Percentiles rank a stretch among this genome's conserved stretches.
These are phyloP conservation scores for Termitomyces sp. DNA, from an alignment of 768 basidiomycete species.

Conservation along the genomic window DNA sequence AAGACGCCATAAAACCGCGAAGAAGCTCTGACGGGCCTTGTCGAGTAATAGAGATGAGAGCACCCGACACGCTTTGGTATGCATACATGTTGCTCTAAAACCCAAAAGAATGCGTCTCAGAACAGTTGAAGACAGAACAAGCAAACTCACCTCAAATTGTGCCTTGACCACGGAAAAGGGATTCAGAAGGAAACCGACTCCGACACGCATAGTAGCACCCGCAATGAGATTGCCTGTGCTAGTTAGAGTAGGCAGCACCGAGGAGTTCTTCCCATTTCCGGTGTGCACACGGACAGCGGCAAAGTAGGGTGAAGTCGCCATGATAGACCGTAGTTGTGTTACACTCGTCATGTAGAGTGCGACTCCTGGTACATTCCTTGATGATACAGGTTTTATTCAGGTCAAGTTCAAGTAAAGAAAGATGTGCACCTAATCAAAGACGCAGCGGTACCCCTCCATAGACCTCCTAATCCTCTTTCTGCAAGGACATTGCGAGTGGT, in stretches of 20 bases:
- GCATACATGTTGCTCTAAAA: conserved; percentile 73
- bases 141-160: conserved; percentile 71
- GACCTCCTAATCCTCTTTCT: conserved; percentile 60
- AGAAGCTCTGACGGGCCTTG: conserved; percentile 78
- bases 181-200: conserved; percentile 81
- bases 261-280: conserved; percentile 28
- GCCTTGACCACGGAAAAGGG: conserved; percentile 92
- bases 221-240: conserved; percentile 80
- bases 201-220: conserved; percentile 78
- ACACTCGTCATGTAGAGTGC: conserved; percentile 89
- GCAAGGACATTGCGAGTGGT: conserved; percentile 56
- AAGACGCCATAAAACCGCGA: conserved; percentile 83
- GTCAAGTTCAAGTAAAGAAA: background rate
- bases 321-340: conserved; percentile 72
- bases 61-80: conserved; percentile 59
- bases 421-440: conserved; percentile 65
- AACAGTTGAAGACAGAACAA: background rate
- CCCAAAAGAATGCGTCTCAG: conserved; percentile 1
- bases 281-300: conserved; percentile 27
- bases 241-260: conserved; percentile 68
- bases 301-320: conserved; percentile 76
- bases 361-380: conserved; percentile 89
- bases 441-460: conserved; percentile 88
- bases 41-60: conserved; percentile 56
- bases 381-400: background rate